Evolutionary conservation across 2,329 filamentous ascomycete species (phyloP).

Genomic region (Gyromitra esculenta): DNA sequence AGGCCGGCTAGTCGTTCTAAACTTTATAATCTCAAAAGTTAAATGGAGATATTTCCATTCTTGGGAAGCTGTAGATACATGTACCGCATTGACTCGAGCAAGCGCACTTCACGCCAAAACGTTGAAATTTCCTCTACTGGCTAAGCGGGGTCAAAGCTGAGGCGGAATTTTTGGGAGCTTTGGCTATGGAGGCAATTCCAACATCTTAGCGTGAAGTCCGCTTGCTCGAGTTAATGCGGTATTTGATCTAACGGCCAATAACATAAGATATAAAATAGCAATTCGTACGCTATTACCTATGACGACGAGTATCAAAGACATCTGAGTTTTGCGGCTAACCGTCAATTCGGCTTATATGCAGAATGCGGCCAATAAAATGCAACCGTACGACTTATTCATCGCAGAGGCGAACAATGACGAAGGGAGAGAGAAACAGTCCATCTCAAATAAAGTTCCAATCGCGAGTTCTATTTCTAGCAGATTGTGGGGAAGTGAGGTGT

Average conservation of each 20-base stretch:
- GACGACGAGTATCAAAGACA: not conserved
- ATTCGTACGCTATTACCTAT: not conserved
- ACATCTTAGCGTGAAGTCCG: too few relatives aligned
- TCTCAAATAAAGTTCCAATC: not conserved
- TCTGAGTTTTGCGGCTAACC: not conserved
- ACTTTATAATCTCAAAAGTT: not conserved
- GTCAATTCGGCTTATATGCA: not conserved
- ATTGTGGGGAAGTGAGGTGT: not conserved
- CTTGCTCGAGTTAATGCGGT: too few relatives aligned
- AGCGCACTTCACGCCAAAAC: too few relatives aligned
- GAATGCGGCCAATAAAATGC: not conserved
- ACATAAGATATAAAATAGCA: not conserved
- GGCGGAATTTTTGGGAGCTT: too few relatives aligned
- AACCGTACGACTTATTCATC: not conserved
- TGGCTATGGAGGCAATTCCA: too few relatives aligned
- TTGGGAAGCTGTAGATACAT: not conserved
- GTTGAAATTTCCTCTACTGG: too few relatives aligned
- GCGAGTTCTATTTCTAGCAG: not conserved
- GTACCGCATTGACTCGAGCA: not conserved
- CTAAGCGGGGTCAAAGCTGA: too few relatives aligned
- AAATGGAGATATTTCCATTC: not conserved
- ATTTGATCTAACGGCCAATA: not conserved
- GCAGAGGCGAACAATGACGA: not conserved
- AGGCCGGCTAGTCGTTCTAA: not conserved
- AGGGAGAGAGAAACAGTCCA: not conserved